Percentiles rank a stretch among this genome's conserved stretches.
Evolutionary conservation across 2,329 filamentous ascomycete genomes (phyloP).

Genomic region (Cladosporium oxysporum): DNA sequence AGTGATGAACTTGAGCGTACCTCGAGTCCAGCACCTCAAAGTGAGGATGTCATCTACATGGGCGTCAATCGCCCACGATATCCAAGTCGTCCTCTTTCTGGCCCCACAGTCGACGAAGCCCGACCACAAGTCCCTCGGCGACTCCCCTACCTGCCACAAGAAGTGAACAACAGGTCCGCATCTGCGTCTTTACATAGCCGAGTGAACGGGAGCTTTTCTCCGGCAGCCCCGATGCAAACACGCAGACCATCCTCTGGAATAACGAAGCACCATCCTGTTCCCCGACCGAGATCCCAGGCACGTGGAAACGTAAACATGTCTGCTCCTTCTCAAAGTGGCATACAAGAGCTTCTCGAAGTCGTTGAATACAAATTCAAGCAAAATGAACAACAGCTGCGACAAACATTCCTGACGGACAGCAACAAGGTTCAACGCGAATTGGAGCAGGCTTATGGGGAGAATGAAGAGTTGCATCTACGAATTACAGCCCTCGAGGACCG

Average conservation of each 20-base stretch:
- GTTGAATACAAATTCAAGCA: slow-evolving; percentile 18
- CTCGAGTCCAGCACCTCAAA: not conserved
- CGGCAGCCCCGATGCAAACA: not conserved
- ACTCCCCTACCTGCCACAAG: not conserved
- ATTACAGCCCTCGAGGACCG: not conserved
- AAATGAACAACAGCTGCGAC: slow-evolving; percentile 4
- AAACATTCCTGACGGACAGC: not conserved
- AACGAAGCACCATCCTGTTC: not conserved
- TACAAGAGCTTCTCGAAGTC: slow-evolving; percentile 17
- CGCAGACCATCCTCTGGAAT: not conserved
- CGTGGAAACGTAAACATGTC: not conserved
- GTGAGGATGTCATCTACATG: slow-evolving; percentile 1
- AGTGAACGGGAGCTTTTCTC: not conserved
- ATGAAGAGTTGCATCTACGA: not conserved
- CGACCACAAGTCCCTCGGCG: not conserved
- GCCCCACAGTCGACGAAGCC: not conserved
- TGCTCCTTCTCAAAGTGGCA: not conserved
- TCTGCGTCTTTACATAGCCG: not conserved
- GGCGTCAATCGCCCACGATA: not conserved
- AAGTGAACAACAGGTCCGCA: not conserved
- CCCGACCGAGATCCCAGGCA: not conserved
- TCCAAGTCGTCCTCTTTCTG: not conserved
- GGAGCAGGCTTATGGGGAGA: not conserved
- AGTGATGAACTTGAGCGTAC: not conserved
- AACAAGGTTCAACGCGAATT: not conserved